Percentiles rank a stretch among this genome's conserved stretches.
These are phyloP conservation scores for Akanthomyces dipterigenus DNA, from an alignment of 2,329 filamentous ascomycete genomes.

Conservation along the genomic window DNA sequence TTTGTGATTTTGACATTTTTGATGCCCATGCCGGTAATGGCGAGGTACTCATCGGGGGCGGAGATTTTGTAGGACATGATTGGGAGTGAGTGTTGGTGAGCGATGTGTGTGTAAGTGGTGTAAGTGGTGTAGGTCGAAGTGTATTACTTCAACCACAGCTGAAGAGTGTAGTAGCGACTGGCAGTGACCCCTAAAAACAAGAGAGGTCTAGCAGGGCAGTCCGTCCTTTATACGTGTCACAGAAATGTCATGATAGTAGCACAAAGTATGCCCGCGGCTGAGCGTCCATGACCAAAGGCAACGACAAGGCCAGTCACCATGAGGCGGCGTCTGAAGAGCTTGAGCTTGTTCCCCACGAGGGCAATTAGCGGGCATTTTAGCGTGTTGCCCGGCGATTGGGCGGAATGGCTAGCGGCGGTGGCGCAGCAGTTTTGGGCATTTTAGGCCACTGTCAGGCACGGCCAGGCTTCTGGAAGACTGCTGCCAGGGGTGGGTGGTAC, in stretches of 20 bases:
- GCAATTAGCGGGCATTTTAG: background rate
- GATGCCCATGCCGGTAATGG: constrained; percentile 74
- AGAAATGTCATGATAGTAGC: background rate
- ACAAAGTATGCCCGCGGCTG: background rate
- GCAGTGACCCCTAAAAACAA: background rate
- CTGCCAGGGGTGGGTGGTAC: background rate
- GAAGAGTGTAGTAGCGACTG: background rate
- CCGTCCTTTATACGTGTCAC: background rate
- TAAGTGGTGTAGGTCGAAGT: background rate
- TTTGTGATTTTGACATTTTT: constrained; percentile 71
- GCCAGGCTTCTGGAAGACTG: background rate
- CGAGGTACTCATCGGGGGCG: constrained; percentile 76
- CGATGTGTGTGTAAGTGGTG: background rate
- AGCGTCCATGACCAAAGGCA: background rate
- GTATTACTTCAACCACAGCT: background rate
- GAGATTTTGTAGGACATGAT: constrained; percentile 61
- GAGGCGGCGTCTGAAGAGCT: background rate
- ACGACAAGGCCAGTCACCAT: background rate
- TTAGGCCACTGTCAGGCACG: background rate
- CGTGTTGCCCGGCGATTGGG: background rate
- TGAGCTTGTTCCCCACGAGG: background rate
- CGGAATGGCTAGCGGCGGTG: background rate
- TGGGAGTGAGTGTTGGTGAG: constrained; percentile 13
- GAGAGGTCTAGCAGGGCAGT: too few species aligned
- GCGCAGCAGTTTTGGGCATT: too few species aligned